Percentiles rank a stretch among this genome's conserved stretches.
Evolutionary conservation across 257 asterid species (phyloP).

Genomic region (Nicotiana knightiana): DNA sequence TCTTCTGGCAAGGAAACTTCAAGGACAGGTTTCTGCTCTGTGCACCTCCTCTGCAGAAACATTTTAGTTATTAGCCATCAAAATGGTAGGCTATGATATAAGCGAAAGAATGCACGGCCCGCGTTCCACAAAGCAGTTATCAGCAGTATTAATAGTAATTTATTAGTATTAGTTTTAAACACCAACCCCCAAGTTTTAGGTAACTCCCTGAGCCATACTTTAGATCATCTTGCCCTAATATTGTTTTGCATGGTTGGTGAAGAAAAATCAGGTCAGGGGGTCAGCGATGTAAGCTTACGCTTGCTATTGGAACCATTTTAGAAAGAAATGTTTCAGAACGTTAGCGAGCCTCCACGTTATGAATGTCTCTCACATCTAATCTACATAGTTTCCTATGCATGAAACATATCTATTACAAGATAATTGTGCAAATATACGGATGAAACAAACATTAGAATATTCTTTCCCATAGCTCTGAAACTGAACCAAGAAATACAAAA

Average conservation of each 20-base stretch:
- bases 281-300: neutral
- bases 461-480: neutral
- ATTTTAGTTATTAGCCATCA: slow-evolving; percentile 9
- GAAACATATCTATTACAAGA: neutral
- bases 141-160: neutral
- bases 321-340: neutral
- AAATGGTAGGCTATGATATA: neutral
- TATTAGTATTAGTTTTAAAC: neutral
- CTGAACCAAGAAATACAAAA: neutral
- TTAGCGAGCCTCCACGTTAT: neutral
- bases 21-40: slow-evolving; percentile 1
- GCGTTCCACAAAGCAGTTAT: neutral
- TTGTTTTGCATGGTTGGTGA: neutral
- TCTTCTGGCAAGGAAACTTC: slow-evolving; percentile 39
- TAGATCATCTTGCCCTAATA: neutral
- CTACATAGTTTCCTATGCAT: neutral
- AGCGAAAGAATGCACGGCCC: neutral
- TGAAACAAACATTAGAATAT: neutral
- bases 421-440: neutral
- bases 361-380: neutral
- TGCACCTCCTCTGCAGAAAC: slow-evolving; percentile 46
- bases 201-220: neutral
- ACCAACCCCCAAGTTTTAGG: neutral
- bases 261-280: neutral
- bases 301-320: neutral